phyloP scores from a whole-genome alignment of 2,329 filamentous ascomycete genomes.

The Colletotrichum scovillei region DNA sequence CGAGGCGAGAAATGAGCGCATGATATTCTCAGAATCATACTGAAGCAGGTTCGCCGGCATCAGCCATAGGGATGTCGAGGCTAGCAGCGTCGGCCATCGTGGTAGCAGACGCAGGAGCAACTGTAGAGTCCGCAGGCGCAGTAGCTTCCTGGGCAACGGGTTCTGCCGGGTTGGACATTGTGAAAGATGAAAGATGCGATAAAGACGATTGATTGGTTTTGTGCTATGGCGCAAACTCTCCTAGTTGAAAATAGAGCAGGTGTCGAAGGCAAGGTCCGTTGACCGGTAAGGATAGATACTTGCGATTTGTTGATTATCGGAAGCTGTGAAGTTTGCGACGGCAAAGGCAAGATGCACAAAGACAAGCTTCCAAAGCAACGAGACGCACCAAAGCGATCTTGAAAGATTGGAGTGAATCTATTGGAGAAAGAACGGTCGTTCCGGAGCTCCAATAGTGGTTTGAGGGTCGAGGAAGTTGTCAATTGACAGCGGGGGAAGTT shows the following conservation, averaged over 20 bases:
- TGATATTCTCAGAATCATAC: slow-evolving; percentile 43
- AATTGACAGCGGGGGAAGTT: background rate
- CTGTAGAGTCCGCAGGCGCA: slow-evolving; percentile 26
- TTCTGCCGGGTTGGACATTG: slow-evolving; percentile 31
- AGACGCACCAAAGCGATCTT: background rate
- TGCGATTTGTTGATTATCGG: slow-evolving; percentile 5
- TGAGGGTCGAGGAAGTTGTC: background rate
- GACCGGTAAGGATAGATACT: background rate
- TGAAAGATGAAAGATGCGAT: background rate
- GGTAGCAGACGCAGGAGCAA: slow-evolving; percentile 4
- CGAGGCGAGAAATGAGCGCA: background rate
- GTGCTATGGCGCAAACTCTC: background rate
- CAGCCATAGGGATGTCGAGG: slow-evolving; percentile 56
- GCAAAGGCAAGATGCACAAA: background rate
- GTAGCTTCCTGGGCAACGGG: slow-evolving; percentile 34
- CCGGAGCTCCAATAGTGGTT: too few species aligned
- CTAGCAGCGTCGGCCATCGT: slow-evolving; percentile 11
- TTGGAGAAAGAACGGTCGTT: background rate
- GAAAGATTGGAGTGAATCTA: background rate
- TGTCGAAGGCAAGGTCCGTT: background rate
- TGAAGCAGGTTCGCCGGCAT: slow-evolving; percentile 54
- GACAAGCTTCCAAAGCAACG: background rate
- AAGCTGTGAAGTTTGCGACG: slow-evolving; percentile 2
- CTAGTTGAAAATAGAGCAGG: background rate
- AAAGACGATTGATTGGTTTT: background rate